A percentile compares a stretch with the other conserved stretches of the same genome.
Evolutionary conservation across 805 yeast species (phyloP).

Genomic region (Candida vartiovaarae): DNA sequence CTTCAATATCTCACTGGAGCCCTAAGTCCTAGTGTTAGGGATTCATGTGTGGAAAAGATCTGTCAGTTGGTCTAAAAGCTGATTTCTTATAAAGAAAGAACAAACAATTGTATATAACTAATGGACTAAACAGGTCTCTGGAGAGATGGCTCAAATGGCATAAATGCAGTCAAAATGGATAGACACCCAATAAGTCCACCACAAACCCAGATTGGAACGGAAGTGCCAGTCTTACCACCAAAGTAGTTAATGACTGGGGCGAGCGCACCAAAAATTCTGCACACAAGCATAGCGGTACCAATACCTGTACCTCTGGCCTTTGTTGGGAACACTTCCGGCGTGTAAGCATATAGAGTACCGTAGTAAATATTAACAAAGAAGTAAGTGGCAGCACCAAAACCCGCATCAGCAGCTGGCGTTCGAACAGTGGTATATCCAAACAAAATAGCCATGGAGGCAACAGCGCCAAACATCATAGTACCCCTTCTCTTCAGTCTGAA

Average conservation of each 20-base stretch:
- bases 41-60: constrained; percentile 34
- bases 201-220: constrained; percentile 58
- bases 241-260: constrained; percentile 50
- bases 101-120: background rate
- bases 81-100: too few relatives aligned
- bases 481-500: constrained; percentile 46
- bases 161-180: constrained; percentile 35
- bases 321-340: constrained; percentile 57
- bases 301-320: constrained; percentile 51
- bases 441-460: constrained; percentile 48
- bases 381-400: constrained; percentile 41
- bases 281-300: constrained; percentile 49
- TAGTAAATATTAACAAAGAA: constrained; percentile 42
- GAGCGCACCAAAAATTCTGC: constrained; percentile 46
- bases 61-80: constrained; percentile 15
- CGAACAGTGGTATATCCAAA: constrained; percentile 59
- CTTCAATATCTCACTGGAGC: constrained; percentile 77
- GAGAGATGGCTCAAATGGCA: constrained; percentile 45
- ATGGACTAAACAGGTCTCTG: constrained; percentile 26
- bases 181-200: constrained; percentile 46
- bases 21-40: constrained; percentile 48
- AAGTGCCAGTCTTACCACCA: constrained; percentile 27
- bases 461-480: constrained; percentile 43
- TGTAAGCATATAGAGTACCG: constrained; percentile 56
- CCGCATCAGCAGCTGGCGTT: constrained; percentile 45